phyloP scores from a whole-genome alignment of 148 eudicot species.

The Camellia granthamiana region DNA sequence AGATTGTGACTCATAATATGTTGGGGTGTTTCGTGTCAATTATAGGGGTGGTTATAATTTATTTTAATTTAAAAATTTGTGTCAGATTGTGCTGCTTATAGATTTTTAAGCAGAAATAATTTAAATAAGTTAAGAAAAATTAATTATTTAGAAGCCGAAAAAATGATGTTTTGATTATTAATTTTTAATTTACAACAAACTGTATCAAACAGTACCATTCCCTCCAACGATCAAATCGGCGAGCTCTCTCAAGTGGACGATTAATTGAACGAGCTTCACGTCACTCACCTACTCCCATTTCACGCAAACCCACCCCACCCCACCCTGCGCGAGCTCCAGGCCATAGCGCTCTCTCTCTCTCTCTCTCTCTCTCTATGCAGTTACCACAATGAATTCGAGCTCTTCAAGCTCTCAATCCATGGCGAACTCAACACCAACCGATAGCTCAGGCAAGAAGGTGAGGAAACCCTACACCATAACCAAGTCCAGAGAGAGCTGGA shows the following conservation, averaged over 20 bases:
- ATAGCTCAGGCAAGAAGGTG: slow-evolving; percentile 43
- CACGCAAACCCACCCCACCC: not conserved
- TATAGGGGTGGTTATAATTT: too few species aligned
- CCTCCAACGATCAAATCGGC: not conserved
- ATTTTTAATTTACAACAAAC: too few species aligned
- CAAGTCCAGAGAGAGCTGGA: slow-evolving; percentile 67
- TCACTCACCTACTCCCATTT: not conserved
- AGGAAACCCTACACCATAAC: slow-evolving; percentile 59
- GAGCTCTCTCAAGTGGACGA: slow-evolving; percentile 3
- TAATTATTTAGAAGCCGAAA: too few species aligned
- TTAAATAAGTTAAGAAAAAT: too few species aligned
- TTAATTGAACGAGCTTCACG: slow-evolving; percentile 13
- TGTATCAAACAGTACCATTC: too few species aligned
- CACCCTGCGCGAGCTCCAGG: not conserved
- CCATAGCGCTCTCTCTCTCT: not conserved
- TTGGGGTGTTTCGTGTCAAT: too few species aligned
- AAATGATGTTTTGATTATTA: too few species aligned
- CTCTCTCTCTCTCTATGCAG: not conserved
- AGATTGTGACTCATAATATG: too few species aligned
- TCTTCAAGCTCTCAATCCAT: slow-evolving; percentile 9
- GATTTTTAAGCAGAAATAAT: too few species aligned
- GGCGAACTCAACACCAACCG: slow-evolving; percentile 24
- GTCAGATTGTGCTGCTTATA: too few species aligned
- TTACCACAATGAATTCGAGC: slow-evolving; percentile 11
- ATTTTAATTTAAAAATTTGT: too few species aligned